These are phyloP conservation scores for Talaromyces rugulosus DNA, from an alignment of 2,329 filamentous ascomycete species.

Conservation along the genomic window DNA sequence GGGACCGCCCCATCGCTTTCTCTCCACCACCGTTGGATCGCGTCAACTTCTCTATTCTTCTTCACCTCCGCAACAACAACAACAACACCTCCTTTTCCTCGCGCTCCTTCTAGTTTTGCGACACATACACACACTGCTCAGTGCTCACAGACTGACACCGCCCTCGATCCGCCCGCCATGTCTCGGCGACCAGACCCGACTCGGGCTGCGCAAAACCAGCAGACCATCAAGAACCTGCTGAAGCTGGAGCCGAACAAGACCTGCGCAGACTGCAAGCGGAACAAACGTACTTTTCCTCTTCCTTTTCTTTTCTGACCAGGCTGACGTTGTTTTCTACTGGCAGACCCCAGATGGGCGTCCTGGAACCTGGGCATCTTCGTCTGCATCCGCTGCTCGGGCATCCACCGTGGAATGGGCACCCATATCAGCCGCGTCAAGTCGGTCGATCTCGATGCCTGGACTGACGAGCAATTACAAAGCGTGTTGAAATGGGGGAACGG, in stretches of 20 bases:
- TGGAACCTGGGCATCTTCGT: constrained; percentile 98
- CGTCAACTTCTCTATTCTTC: constrained; percentile 4
- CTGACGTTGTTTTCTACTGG: constrained; percentile 7
- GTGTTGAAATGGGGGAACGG: constrained; percentile 94
- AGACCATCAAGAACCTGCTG: constrained; percentile 88
- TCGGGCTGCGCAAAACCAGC: constrained; percentile 86
- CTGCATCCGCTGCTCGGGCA: constrained; percentile 97
- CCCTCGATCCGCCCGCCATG: constrained; percentile 20
- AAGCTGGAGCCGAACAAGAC: constrained; percentile 95
- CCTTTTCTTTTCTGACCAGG: background rate
- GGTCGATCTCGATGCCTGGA: constrained; percentile 97
- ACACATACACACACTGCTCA: background rate
- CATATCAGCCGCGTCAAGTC: constrained; percentile 98
- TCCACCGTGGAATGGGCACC: constrained; percentile 97
- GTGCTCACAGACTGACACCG: background rate
- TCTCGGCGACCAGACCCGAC: constrained; percentile 64
- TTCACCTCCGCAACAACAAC: constrained; percentile 6
- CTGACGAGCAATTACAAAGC: constrained; percentile 93
- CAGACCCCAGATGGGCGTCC: constrained; percentile 96
- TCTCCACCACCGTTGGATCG: constrained; percentile 2
- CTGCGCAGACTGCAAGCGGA: constrained; percentile 97
- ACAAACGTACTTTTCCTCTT: constrained; percentile 68
- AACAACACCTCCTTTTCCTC: background rate
- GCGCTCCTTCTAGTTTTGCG: background rate
- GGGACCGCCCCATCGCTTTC: background rate